A percentile compares a stretch with the other conserved stretches of the same genome.
Conservation (phyloP, 495 filamentous ascomycete genomes). For the Talaromyces adpressus region DNA sequence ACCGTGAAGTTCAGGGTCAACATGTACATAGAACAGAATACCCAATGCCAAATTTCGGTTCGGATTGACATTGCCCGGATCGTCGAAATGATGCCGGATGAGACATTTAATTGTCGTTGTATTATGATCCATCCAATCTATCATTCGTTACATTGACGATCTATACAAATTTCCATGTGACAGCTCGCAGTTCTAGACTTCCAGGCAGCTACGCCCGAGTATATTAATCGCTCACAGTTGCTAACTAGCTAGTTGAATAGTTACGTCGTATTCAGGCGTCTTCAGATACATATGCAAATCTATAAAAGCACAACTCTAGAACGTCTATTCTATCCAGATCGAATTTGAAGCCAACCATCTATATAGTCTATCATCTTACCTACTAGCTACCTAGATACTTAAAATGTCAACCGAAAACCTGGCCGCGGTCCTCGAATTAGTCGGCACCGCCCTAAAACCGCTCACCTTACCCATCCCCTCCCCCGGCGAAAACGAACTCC, state of each 20-base stretch:
- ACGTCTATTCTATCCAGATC: neutral
- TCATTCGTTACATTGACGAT: neutral
- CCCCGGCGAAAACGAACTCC: slow-evolving; percentile 24
- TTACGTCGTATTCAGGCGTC: neutral
- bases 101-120: neutral
- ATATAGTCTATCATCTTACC: no score
- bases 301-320: neutral
- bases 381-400: neutral
- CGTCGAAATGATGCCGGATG: neutral
- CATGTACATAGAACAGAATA: neutral
- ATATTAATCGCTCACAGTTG: neutral
- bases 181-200: neutral
- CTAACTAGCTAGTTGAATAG: neutral
- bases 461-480: slow-evolving; percentile 16
- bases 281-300: neutral
- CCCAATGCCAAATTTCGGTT: neutral
- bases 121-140: neutral
- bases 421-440: neutral
- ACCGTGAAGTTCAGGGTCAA: no score
- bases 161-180: neutral
- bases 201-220: neutral
- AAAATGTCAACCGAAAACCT: slow-evolving; percentile 3
- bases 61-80: neutral
- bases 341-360: no score
- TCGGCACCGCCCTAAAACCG: neutral